Conservation (phyloP, 129 eudicot species). For the Helianthus tuberosus region DNA sequence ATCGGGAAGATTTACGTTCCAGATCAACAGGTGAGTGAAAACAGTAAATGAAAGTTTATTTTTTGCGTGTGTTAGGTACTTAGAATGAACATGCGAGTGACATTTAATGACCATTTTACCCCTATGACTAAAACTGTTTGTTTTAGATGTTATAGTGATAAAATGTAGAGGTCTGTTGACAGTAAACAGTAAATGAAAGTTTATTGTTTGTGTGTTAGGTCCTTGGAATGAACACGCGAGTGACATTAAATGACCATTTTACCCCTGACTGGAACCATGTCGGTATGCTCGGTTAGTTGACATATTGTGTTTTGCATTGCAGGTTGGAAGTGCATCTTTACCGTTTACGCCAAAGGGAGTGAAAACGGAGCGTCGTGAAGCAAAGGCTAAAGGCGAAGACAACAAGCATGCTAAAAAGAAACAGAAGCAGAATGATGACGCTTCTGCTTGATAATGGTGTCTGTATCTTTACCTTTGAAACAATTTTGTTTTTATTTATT, state of each 20-base stretch:
- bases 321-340: conserved; percentile 73
- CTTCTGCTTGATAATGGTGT: conserved; percentile 21
- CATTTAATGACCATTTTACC: too few species aligned
- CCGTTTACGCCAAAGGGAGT: conserved; percentile 81
- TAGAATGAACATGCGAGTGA: not conserved
- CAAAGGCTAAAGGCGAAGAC: conserved; percentile 51
- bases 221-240: not conserved
- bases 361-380: conserved; percentile 92
- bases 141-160: not conserved
- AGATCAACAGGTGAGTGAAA: conserved; percentile 73
- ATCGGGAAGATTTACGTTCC: conserved; percentile 86
- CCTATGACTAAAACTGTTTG: not conserved
- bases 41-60: not conserved
- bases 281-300: not conserved
- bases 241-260: not conserved
- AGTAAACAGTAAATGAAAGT: not conserved
- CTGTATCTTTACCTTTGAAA: not conserved
- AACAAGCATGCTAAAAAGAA: conserved; percentile 51
- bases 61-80: not conserved
- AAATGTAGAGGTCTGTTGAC: not conserved
- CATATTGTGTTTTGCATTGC: not conserved
- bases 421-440: conserved; percentile 35
- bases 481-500: not conserved
- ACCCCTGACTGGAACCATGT: not conserved
- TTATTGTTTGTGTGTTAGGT: not conserved